Evolutionary conservation across 2,329 filamentous ascomycete genomes (phyloP).

Genomic region (Pseudogymnoascus destructans): DNA sequence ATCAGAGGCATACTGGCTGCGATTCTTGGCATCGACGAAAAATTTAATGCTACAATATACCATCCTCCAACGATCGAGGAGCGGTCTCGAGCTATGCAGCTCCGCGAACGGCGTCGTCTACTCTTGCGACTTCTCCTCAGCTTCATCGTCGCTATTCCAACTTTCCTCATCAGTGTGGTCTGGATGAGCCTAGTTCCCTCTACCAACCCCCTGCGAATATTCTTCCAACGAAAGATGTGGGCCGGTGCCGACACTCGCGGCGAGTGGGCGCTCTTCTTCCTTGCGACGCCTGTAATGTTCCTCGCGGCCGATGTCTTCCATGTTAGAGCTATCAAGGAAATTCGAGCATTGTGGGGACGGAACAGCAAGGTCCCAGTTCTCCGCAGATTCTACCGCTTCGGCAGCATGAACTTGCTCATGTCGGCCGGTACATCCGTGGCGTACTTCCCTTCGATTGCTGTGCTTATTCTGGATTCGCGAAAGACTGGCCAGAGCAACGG

Average conservation of each 20-base stretch:
- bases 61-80: constrained; percentile 72
- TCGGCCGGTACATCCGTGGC: constrained; percentile 79
- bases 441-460: constrained; percentile 68
- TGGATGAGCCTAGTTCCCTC: constrained; percentile 67
- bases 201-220: constrained; percentile 17
- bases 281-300: constrained; percentile 79
- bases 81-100: constrained; percentile 56
- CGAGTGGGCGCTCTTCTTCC: constrained; percentile 66
- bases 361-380: constrained; percentile 60
- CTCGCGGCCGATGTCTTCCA: constrained; percentile 81
- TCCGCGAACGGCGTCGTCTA: constrained; percentile 52
- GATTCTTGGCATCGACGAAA: constrained; percentile 50
- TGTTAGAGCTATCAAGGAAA: constrained; percentile 61
- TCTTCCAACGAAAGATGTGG: constrained; percentile 23
- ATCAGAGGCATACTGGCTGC: constrained; percentile 56
- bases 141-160: constrained; percentile 56
- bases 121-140: constrained; percentile 55
- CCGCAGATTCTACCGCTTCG: constrained; percentile 77
- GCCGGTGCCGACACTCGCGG: constrained; percentile 64
- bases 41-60: constrained; percentile 53
- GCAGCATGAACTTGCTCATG: constrained; percentile 93
- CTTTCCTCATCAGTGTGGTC: constrained; percentile 71
- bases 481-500: constrained; percentile 29
- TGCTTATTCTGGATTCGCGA: constrained; percentile 49
- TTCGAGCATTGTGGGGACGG: constrained; percentile 62